These are phyloP conservation scores for Eremothecium gossypii DNA, from an alignment of 1,139 yeast genomes.

Conservation along the genomic window DNA sequence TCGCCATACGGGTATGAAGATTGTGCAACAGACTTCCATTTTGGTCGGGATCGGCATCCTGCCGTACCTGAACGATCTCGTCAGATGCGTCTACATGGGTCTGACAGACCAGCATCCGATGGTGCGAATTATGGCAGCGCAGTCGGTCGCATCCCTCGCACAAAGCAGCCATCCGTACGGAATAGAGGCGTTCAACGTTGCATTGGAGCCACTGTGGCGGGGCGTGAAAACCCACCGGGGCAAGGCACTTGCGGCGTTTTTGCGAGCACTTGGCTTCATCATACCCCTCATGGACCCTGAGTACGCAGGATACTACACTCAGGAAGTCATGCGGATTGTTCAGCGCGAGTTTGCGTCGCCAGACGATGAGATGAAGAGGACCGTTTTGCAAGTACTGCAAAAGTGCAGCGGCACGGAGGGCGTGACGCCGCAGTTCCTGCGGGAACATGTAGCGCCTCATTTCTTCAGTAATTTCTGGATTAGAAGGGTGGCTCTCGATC, in stretches of 20 bases:
- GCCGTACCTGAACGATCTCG: slow-evolving; percentile 62
- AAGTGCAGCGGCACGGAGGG: slow-evolving; percentile 48
- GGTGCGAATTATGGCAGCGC: slow-evolving; percentile 62
- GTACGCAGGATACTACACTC: slow-evolving; percentile 68
- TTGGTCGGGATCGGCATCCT: slow-evolving; percentile 65
- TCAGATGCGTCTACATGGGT: slow-evolving; percentile 50
- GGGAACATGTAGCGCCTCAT: slow-evolving; percentile 46
- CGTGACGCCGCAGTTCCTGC: slow-evolving; percentile 39
- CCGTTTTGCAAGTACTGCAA: slow-evolving; percentile 55
- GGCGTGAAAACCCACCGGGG: slow-evolving; percentile 78
- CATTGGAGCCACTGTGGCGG: slow-evolving; percentile 69
- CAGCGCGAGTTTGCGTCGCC: slow-evolving; percentile 70
- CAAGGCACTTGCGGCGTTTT: slow-evolving; percentile 61
- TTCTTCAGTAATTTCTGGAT: slow-evolving; percentile 76
- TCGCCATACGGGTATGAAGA: slow-evolving; percentile 76
- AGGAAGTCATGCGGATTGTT: slow-evolving; percentile 59
- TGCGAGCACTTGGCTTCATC: slow-evolving; percentile 70
- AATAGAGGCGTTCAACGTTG: slow-evolving; percentile 61
- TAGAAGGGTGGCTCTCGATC: slow-evolving; percentile 55
- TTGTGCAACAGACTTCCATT: slow-evolving; percentile 66
- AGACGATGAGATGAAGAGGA: slow-evolving; percentile 80
- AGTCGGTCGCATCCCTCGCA: slow-evolving; percentile 66
- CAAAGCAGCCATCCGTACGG: slow-evolving; percentile 89
- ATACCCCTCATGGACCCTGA: slow-evolving; percentile 85
- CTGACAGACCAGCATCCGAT: slow-evolving; percentile 64